phyloP scores from a whole-genome alignment of 768 basidiomycete species.

The Auricularia sp. region DNA sequence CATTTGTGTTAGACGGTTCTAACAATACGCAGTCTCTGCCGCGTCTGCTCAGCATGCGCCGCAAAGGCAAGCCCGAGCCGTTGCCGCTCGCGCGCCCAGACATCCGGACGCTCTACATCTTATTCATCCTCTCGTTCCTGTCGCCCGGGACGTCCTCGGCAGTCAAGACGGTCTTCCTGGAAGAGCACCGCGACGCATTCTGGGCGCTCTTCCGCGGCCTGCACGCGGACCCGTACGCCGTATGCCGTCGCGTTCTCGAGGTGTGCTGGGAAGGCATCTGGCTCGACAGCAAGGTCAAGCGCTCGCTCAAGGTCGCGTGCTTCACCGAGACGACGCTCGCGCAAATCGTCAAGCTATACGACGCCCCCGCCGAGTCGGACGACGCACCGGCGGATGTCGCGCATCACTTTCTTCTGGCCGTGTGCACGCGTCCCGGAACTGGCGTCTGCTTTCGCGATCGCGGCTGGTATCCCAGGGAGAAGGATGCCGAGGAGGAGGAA shows the following conservation, averaged over 20 bases:
- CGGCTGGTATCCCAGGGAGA: slow-evolving; percentile 82
- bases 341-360: slow-evolving; percentile 70
- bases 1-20: no score
- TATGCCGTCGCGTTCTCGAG: slow-evolving; percentile 59
- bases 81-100: slow-evolving; percentile 55
- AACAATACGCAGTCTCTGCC: slow-evolving; percentile 39
- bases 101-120: slow-evolving; percentile 66
- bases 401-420: slow-evolving; percentile 79
- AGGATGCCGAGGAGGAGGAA: slow-evolving; percentile 27
- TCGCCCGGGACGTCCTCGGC: slow-evolving; percentile 34
- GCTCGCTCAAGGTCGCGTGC: slow-evolving; percentile 57
- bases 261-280: slow-evolving; percentile 68
- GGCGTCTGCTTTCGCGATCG: slow-evolving; percentile 83
- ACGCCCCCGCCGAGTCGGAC: slow-evolving; percentile 30
- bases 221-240: slow-evolving; percentile 48
- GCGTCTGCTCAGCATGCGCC: slow-evolving; percentile 60
- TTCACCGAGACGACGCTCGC: slow-evolving; percentile 59
- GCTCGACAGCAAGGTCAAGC: slow-evolving; percentile 60
- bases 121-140: slow-evolving; percentile 67
- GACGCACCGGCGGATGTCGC: slow-evolving; percentile 61
- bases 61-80: slow-evolving; percentile 37
- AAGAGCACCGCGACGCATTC: slow-evolving; percentile 58
- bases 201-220: slow-evolving; percentile 66
- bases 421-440: slow-evolving; percentile 68
- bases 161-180: slow-evolving; percentile 55